A percentile compares a stretch with the other conserved stretches of the same genome.
phyloP scores from a whole-genome alignment of 306 rosid genomes.

The Inga oerstediana region DNA sequence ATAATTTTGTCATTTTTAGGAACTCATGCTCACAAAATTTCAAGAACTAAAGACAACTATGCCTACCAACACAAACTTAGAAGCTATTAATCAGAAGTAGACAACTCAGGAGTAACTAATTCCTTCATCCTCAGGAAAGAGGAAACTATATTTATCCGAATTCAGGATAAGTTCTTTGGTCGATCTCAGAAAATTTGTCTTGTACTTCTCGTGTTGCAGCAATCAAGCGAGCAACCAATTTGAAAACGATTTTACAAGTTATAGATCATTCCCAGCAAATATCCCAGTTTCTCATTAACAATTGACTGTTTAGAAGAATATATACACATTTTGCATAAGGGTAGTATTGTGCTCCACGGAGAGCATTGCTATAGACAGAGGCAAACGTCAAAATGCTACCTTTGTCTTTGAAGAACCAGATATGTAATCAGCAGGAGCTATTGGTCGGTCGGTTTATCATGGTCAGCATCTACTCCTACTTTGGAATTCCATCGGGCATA shows the following conservation, averaged over 20 bases:
- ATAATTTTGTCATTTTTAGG: background rate
- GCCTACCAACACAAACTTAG: background rate
- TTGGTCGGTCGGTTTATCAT: slow-evolving; percentile 25
- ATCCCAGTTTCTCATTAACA: background rate
- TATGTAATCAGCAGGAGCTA: slow-evolving; percentile 41
- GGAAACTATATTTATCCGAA: slow-evolving; percentile 6
- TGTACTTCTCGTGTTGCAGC: slow-evolving; percentile 25
- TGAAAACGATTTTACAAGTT: slow-evolving; percentile 22
- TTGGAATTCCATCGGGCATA: slow-evolving; percentile 35
- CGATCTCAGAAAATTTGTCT: background rate
- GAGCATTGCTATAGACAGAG: slow-evolving; percentile 20
- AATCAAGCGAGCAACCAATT: slow-evolving; percentile 14
- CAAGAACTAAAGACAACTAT: background rate
- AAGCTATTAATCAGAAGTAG: background rate
- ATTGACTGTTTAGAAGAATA: slow-evolving; percentile 11
- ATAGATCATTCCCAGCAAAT: slow-evolving; percentile 23
- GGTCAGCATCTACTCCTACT: slow-evolving; percentile 2
- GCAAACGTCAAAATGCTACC: slow-evolving; percentile 50
- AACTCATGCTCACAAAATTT: background rate
- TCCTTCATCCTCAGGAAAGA: background rate
- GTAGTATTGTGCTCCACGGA: background rate
- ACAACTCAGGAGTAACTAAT: background rate
- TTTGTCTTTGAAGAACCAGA: slow-evolving; percentile 38
- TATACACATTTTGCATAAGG: slow-evolving; percentile 22
- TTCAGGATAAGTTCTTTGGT: background rate